Evolutionary conservation across 495 filamentous ascomycete genomes (phyloP).

Genomic region (Podospora appendiculata): DNA sequence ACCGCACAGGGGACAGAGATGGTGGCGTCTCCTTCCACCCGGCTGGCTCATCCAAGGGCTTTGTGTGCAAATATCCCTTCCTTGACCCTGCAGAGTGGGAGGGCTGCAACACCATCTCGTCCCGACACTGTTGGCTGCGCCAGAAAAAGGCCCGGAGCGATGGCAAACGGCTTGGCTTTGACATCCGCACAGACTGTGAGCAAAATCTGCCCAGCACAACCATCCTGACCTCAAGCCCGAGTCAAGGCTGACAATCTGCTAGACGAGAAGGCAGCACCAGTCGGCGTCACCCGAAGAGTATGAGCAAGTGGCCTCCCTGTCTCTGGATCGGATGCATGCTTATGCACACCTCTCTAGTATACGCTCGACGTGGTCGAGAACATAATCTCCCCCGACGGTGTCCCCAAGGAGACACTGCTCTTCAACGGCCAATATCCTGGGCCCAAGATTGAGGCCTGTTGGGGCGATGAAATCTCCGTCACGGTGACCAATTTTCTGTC

Average conservation of each 20-base stretch:
- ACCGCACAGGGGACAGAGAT: not conserved
- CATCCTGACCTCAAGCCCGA: not conserved
- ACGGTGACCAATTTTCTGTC: not conserved
- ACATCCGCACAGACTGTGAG: conserved; percentile 11
- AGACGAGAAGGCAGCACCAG: too few species aligned
- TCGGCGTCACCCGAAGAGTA: too few species aligned
- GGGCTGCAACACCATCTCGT: not conserved
- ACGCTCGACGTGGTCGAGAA: conserved; percentile 17
- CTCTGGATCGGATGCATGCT: not conserved
- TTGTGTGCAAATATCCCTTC: conserved; percentile 5
- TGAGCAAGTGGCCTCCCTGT: not conserved
- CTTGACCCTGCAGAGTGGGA: conserved; percentile 2
- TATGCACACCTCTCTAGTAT: conserved; percentile 2
- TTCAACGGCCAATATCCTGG: conserved; percentile 32
- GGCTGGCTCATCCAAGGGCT: conserved; percentile 1
- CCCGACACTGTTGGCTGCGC: conserved; percentile 5
- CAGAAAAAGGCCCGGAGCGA: not conserved
- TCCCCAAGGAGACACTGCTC: conserved; percentile 19
- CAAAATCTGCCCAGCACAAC: not conserved
- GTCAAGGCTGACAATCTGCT: too few species aligned
- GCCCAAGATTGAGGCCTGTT: conserved; percentile 49
- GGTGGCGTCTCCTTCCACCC: conserved; percentile 1
- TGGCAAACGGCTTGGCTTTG: conserved; percentile 8
- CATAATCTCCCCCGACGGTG: conserved; percentile 38
- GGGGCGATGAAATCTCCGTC: conserved; percentile 44